Evolutionary conservation across 352 stramenopile genomes (phyloP), one percentile per base, ranked within the genome.

Genomic region (Peronospora farinosa): DNA sequence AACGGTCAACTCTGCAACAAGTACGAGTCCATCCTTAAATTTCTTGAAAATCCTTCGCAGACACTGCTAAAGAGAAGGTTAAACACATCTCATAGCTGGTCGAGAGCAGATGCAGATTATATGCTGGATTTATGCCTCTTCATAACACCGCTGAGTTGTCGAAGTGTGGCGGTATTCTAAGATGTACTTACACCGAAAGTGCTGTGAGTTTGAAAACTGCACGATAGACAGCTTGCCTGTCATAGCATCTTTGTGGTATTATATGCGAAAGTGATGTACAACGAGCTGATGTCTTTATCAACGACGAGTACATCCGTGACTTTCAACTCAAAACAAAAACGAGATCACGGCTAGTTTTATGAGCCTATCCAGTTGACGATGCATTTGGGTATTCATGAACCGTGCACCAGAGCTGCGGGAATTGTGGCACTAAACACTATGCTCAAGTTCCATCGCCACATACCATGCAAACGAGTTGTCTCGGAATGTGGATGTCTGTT

Each of bases 281-380:
- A 98, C 47, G 86, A 94, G 53, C 61, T 96, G 92, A 98, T 40
- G 80, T 98, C 9, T 97, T 97, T 45, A 94, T 98, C 50, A 96
- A 79, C 37, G 85, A 91, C 33, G 64, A 80, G 47, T 80, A 91
- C 37, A 83, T 65, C 6, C 90, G 95, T 25, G 78, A 96, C 57
- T 87, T 97, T 30, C 75, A 2, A 95, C 97, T 51, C 79, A 95
- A 51, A 97, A 97, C 64, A 93, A 90, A 40, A 92, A 93, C 21
- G 93, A 98, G 46, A 98, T 98, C 39, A 68, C 83, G 5, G 87
- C 86, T 7, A 65, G 81, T n/a, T 93, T 84, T 21, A n/a, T 51
- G 68, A 79, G 42, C 59, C 90, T 11, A 48, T 86, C 0, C 60
- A 72, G 7, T 50, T 85, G n/a, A 36, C 51, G 31, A 50, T 69